A percentile compares a stretch with the other conserved stretches of the same genome.
These are phyloP conservation scores for Candida berthetii DNA, from an alignment of 805 yeast genomes.

Conservation along the genomic window DNA sequence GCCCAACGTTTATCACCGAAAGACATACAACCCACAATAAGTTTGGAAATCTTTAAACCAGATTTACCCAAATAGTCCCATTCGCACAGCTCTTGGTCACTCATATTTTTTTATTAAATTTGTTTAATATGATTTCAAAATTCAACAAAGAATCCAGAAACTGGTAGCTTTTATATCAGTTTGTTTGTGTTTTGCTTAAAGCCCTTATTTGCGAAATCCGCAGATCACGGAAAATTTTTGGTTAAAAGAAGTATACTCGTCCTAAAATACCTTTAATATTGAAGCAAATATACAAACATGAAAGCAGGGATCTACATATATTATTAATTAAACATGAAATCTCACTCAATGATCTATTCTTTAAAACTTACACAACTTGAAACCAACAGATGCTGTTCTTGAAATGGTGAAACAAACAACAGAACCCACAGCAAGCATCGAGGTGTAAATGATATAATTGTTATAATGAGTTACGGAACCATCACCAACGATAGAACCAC, in stretches of 20 bases:
- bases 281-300: too few relatives aligned
- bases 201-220: too few relatives aligned
- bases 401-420: conserved; percentile 29
- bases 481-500: conserved; percentile 34
- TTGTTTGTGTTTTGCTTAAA: too few relatives aligned
- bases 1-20: conserved; percentile 38
- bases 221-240: too few relatives aligned
- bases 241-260: too few relatives aligned
- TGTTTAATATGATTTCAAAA: too few relatives aligned
- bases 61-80: conserved; percentile 30
- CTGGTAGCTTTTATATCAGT: too few relatives aligned
- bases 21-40: conserved; percentile 52
- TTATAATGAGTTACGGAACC: conserved; percentile 25
- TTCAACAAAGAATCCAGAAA: too few relatives aligned
- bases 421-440: conserved; percentile 29
- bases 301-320: too few relatives aligned
- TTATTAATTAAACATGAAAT: too few relatives aligned
- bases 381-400: conserved; percentile 35
- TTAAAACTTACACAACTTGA: conserved; percentile 25
- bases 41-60: conserved; percentile 42
- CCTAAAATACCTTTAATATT: too few relatives aligned
- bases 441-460: conserved; percentile 34
- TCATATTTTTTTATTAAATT: not conserved
- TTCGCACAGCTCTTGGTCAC: not conserved
- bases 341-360: not conserved